Evolutionary conservation across 1,284 basidiomycete genomes (phyloP).

Genomic region (Tylopilus microsporus): DNA sequence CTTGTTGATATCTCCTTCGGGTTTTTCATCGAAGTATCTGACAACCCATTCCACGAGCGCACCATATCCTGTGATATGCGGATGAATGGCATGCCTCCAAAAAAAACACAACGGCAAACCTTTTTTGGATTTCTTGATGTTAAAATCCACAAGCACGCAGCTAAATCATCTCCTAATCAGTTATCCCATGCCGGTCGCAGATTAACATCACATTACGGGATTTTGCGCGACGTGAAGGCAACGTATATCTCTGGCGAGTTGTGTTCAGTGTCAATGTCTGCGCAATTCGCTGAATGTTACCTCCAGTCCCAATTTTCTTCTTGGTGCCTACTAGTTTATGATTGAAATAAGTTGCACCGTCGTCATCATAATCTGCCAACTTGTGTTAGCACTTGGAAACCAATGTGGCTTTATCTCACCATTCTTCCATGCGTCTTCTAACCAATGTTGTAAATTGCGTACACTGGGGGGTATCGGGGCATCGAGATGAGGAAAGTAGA

Average conservation of each 20-base stretch:
- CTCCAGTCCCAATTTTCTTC: conserved; percentile 79
- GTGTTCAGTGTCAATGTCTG: neutral
- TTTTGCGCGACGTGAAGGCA: conserved; percentile 66
- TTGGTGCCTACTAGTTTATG: conserved; percentile 54
- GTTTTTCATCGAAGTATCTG: conserved; percentile 53
- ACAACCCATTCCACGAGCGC: conserved; percentile 61
- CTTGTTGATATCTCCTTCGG: conserved; percentile 41
- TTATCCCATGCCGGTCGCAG: neutral
- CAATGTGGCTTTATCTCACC: conserved; percentile 36
- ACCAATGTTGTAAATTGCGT: conserved; percentile 67
- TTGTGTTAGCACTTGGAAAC: neutral
- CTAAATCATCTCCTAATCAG: conserved; percentile 33
- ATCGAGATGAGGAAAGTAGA: conserved; percentile 59
- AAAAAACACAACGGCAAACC: conserved; percentile 29
- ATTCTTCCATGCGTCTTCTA: conserved; percentile 73
- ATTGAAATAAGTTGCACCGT: conserved; percentile 61
- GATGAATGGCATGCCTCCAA: neutral
- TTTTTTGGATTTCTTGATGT: conserved; percentile 36
- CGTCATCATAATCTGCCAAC: conserved; percentile 62
- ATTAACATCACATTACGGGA: conserved; percentile 56
- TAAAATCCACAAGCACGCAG: conserved; percentile 61
- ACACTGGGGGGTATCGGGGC: conserved; percentile 60
- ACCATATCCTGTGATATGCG: conserved; percentile 25
- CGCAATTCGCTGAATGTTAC: conserved; percentile 34
- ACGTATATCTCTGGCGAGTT: conserved; percentile 37